Evolutionary conservation across 2,329 filamentous ascomycete genomes (phyloP).

Genomic region (Pezicula carpinea): DNA sequence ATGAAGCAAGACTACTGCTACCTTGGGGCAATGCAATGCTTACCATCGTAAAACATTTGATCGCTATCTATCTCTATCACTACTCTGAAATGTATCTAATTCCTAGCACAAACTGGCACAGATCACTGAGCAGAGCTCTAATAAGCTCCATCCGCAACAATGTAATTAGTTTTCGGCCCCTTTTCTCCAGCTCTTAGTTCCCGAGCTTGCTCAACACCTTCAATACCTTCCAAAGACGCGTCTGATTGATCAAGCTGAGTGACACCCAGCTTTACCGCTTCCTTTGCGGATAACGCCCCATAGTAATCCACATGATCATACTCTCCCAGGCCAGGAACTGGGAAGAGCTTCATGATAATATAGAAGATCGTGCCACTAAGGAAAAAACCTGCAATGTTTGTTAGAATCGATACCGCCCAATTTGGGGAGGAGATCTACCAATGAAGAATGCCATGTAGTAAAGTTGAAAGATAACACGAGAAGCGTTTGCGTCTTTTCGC

Average conservation of each 20-base stretch:
- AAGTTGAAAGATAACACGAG: slow-evolving; percentile 35
- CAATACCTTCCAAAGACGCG: slow-evolving; percentile 3
- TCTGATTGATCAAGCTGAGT: neutral
- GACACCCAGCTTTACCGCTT: slow-evolving; percentile 34
- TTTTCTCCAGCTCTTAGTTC: slow-evolving; percentile 3
- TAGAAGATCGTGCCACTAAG: slow-evolving; percentile 23
- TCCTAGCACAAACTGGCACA: too few species aligned
- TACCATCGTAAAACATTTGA: too few species aligned
- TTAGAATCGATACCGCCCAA: slow-evolving; percentile 1
- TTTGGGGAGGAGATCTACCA: slow-evolving; percentile 23
- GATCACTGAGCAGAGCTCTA: neutral
- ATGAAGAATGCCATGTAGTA: slow-evolving; percentile 44
- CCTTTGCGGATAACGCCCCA: slow-evolving; percentile 38
- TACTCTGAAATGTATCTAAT: too few species aligned
- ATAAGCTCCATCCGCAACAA: slow-evolving; percentile 8
- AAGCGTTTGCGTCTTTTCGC: slow-evolving; percentile 19
- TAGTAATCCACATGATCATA: slow-evolving; percentile 40
- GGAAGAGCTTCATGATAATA: slow-evolving; percentile 34
- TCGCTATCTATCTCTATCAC: too few species aligned
- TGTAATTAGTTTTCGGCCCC: slow-evolving; percentile 7
- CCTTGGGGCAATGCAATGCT: too few species aligned
- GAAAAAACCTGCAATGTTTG: slow-evolving; percentile 31
- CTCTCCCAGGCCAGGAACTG: slow-evolving; percentile 34
- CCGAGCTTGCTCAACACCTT: neutral
- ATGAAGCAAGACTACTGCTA: too few species aligned